Evolutionary conservation across 192 early-diverging fungal species (phyloP).

Genomic region (Backusella tarrabulga): DNA sequence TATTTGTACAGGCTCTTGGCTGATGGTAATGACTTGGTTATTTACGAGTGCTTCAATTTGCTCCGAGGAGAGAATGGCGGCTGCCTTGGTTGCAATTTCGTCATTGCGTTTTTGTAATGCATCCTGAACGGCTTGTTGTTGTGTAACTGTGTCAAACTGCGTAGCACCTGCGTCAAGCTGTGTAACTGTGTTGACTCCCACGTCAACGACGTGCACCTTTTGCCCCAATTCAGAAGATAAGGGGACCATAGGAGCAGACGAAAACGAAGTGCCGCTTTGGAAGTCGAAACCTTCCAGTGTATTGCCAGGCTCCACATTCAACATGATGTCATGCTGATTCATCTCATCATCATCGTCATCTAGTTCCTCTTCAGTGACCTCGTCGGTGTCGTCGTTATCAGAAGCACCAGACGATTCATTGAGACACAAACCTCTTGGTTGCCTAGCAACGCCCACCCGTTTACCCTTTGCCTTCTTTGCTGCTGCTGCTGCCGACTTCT

Average conservation of each 20-base stretch:
- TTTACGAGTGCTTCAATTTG: neutral
- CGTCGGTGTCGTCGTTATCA: neutral
- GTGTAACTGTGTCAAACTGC: neutral
- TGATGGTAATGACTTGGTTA: neutral
- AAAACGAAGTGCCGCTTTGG: neutral
- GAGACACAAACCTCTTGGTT: conserved; percentile 6
- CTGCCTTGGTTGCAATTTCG: neutral
- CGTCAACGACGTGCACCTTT: conserved; percentile 11
- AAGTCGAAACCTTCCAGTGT: neutral
- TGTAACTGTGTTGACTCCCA: conserved; percentile 17
- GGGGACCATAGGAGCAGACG: neutral
- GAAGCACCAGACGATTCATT: conserved; percentile 7
- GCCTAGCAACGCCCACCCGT: conserved; percentile 1
- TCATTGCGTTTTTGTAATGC: neutral
- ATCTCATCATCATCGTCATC: neutral
- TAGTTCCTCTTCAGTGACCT: neutral
- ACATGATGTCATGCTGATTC: neutral
- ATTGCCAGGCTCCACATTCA: neutral
- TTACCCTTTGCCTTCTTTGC: neutral
- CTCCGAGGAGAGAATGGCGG: neutral
- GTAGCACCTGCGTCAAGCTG: neutral
- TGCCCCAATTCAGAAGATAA: conserved; percentile 22
- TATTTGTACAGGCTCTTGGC: neutral
- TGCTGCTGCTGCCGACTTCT: neutral
- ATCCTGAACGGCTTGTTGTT: neutral